phyloP scores from a whole-genome alignment of 345 rosid species.

The Mallotus nudiflorus region DNA sequence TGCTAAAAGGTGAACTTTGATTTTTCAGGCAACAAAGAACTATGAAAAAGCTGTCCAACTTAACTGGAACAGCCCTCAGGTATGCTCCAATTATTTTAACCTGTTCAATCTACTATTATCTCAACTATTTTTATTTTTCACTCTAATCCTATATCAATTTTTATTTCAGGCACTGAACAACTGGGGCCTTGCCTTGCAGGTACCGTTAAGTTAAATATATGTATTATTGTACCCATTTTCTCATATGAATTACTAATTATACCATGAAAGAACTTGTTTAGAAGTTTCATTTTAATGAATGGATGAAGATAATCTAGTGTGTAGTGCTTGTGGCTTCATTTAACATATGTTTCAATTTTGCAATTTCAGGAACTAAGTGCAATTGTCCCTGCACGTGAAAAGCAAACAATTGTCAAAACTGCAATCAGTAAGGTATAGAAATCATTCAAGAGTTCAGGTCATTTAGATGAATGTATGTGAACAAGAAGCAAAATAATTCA shows the following conservation, averaged over 20 bases:
- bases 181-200: conserved; percentile 99
- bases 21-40: conserved; percentile 84
- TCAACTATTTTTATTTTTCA: neutral
- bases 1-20: conserved; percentile 6
- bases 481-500: conserved; percentile 28
- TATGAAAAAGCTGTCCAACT: conserved; percentile 96
- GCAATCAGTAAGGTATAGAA: conserved; percentile 89
- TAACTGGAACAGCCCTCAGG: conserved; percentile 99
- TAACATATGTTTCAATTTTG: conserved; percentile 18
- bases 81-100: conserved; percentile 24
- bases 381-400: conserved; percentile 92
- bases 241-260: neutral
- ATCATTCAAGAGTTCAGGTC: conserved; percentile 30
- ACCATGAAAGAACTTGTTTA: neutral
- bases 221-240: neutral
- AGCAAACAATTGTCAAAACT: conserved; percentile 84
- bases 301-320: neutral
- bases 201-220: conserved; percentile 21
- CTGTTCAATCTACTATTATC: neutral
- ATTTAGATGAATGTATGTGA: conserved; percentile 29
- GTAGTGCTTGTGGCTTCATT: conserved; percentile 6
- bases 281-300: neutral
- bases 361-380: conserved; percentile 85
- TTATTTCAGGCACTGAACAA: conserved; percentile 89
- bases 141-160: conserved; percentile 20